Evolutionary conservation across 257 asterid species (phyloP).

Genomic region (Ophiorrhiza pumila): DNA sequence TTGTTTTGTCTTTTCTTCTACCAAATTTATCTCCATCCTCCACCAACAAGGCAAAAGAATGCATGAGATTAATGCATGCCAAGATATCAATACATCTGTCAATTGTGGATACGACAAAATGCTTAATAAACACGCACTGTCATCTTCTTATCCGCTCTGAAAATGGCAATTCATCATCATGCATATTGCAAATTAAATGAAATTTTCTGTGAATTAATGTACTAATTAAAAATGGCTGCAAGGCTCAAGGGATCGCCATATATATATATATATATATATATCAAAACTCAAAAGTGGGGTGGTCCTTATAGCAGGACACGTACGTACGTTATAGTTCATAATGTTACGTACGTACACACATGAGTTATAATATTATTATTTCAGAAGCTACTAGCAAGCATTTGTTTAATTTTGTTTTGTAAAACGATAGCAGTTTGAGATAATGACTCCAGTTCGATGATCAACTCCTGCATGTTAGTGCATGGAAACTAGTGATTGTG

Average conservation of each 20-base stretch:
- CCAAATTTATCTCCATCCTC: background rate
- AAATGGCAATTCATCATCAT: background rate
- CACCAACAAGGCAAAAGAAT: too few relatives aligned
- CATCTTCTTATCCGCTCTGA: background rate
- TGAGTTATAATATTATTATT: too few relatives aligned
- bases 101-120: constrained; percentile 4
- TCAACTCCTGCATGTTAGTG: constrained; percentile 8
- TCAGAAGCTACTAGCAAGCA: too few relatives aligned
- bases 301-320: too few relatives aligned
- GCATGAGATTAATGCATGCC: background rate
- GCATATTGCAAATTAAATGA: background rate
- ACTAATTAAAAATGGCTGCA: background rate
- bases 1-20: constrained; percentile 7
- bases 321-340: too few relatives aligned
- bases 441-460: constrained; percentile 2
- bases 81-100: too few relatives aligned
- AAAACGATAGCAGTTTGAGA: background rate
- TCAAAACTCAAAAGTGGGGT: too few relatives aligned
- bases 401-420: too few relatives aligned
- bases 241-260: background rate
- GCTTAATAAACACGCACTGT: constrained; percentile 3
- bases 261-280: too few relatives aligned
- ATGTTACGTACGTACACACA: too few relatives aligned
- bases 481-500: background rate
- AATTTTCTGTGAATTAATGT: background rate